Base-by-base conservation (phyloP, 2,329 filamentous ascomycete species). In the Myotisia sp. region DNA sequence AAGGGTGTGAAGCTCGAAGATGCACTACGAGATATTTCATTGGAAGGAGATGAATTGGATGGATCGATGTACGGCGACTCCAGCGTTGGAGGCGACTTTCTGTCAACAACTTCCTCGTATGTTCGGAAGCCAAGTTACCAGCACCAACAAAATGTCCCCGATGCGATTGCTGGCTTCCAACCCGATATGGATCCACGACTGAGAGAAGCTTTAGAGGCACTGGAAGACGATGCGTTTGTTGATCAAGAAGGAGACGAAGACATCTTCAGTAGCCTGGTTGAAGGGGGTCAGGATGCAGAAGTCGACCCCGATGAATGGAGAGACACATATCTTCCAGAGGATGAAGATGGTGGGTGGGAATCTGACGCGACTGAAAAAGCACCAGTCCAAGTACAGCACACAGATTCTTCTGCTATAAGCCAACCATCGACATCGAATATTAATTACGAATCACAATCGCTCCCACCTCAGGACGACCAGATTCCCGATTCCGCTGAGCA, bases 141-240 rank as follows among this genome's bases (percentile, higher is more conserved):
- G 56, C 79, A 85, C 36, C 85, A 94, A 60, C 90, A 98, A 58
- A 74, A 93, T 48, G 64, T 95, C 1, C 90, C 90, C 1, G 90
- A 98, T 59, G 76, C 75, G 5, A 81, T 98, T 49, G 79, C 81
- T 2, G 90, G 90, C 0, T 93, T 98, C 56, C 80, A 98, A 58
- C 90, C 92, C 5, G 86, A 95, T 52, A 95, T 98, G 90, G 92
- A 98, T 50, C 86, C 86, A 2, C 70, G 87, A 24, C 56, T 98
- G 45, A 72, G 90, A 29, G 90, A 98, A 56, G 85, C 86, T 4
- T 62, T 98, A 16, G 86, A 94, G 58, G 90, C 90, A 7, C 63
- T 98, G 19, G 90, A 98, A 31, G 90, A 98, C 50, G 90, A 98
- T 16, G 87, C 80, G 2, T 98, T 84, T 51, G 86, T 98, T 2